Percentiles rank a stretch among this genome's conserved stretches.
Evolutionary conservation across 495 filamentous ascomycete species (phyloP).

Genomic region (Talaromyces adpressus): DNA sequence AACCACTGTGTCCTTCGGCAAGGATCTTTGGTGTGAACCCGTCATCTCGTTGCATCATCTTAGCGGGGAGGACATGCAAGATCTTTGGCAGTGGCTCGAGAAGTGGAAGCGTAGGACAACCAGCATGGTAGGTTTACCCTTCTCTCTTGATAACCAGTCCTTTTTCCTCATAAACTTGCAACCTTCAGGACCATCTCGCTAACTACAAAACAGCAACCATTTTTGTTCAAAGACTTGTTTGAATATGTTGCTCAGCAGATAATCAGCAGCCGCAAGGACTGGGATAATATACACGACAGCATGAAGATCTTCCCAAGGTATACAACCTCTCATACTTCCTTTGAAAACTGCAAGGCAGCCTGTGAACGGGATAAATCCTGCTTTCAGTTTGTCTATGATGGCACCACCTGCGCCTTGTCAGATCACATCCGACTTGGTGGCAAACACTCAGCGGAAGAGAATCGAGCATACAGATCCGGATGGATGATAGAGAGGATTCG

Average conservation of each 20-base stretch:
- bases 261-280: not conserved
- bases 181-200: not conserved
- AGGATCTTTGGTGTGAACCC: slow-evolving; percentile 47
- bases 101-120: not conserved
- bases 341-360: not conserved
- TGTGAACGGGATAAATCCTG: not conserved
- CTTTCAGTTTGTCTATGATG: slow-evolving; percentile 5
- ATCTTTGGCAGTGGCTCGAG: slow-evolving; percentile 2
- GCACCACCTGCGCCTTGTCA: slow-evolving; percentile 1
- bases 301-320: not conserved
- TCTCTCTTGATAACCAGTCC: not conserved
- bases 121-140: not conserved
- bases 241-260: slow-evolving; percentile 1
- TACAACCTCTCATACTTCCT: not conserved
- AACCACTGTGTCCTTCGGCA: slow-evolving; percentile 30
- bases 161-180: not conserved
- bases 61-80: slow-evolving; percentile 3
- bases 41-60: slow-evolving; percentile 24
- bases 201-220: slow-evolving; percentile 1
- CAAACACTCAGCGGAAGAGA: not conserved
- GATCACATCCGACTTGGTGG: slow-evolving; percentile 3
- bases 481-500: slow-evolving; percentile 1
- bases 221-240: slow-evolving; percentile 5
- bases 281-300: slow-evolving; percentile 3
- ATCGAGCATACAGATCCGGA: slow-evolving; percentile 1